These are phyloP conservation scores for Rhodotorula mucilaginosa DNA, from an alignment of 1,284 basidiomycete genomes.

Conservation along the genomic window DNA sequence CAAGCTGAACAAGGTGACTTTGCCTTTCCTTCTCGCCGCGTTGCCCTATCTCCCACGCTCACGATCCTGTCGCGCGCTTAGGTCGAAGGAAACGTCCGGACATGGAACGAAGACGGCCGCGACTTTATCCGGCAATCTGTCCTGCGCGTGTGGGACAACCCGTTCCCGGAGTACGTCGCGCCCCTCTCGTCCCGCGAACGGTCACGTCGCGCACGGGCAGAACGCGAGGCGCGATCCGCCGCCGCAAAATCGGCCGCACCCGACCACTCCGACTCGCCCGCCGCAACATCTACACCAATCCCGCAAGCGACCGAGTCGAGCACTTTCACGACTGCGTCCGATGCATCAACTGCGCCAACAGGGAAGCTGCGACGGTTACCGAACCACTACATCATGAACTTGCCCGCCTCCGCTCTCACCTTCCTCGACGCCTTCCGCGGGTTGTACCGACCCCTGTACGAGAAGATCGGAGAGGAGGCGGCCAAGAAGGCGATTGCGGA, in stretches of 20 bases:
- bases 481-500: slow-evolving; percentile 46
- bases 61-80: slow-evolving; percentile 45
- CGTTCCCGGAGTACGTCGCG: slow-evolving; percentile 58
- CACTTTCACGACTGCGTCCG: slow-evolving; percentile 3
- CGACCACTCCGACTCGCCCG: not conserved
- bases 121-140: slow-evolving; percentile 70
- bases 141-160: slow-evolving; percentile 58
- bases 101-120: slow-evolving; percentile 77
- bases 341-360: not conserved
- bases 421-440: slow-evolving; percentile 88
- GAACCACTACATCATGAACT: slow-evolving; percentile 93
- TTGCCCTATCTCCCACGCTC: not conserved
- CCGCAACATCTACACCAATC: not conserved
- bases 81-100: slow-evolving; percentile 67
- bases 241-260: slow-evolving; percentile 5
- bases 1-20: slow-evolving; percentile 65
- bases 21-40: not conserved
- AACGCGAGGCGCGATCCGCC: not conserved
- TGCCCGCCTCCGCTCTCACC: slow-evolving; percentile 84
- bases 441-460: slow-evolving; percentile 55
- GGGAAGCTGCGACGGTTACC: slow-evolving; percentile 55
- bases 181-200: slow-evolving; percentile 56
- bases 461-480: slow-evolving; percentile 47
- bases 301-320: not conserved
- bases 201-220: slow-evolving; percentile 40